Conservation (phyloP, 139 green algal species). For the Desmodesmus armatus region DNA sequence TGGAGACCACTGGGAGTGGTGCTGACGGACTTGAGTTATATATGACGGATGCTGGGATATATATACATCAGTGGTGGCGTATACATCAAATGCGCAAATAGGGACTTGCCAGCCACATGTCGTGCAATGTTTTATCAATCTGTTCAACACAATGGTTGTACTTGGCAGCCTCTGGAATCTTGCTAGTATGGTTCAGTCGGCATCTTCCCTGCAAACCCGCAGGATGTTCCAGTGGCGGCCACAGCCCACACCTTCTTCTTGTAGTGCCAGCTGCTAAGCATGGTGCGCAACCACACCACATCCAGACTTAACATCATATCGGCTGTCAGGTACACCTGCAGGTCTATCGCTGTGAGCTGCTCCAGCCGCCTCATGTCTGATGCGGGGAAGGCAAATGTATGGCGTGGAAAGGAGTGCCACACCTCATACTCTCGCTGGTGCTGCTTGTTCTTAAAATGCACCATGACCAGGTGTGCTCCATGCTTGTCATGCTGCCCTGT, state of each 20-base stretch:
- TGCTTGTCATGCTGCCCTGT: not conserved
- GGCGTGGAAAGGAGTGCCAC: constrained; percentile 29
- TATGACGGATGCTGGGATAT: no score
- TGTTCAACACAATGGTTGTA: no score
- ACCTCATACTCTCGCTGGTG: no score
- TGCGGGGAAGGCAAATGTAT: constrained; percentile 13
- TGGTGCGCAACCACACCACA: not conserved
- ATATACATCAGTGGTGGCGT: no score
- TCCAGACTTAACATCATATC: constrained; percentile 25
- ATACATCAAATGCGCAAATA: no score
- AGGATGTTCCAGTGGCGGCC: constrained; percentile 19
- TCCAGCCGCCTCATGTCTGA: constrained; percentile 10
- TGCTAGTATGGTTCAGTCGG: no score
- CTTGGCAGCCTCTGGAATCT: no score
- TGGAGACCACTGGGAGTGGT: no score
- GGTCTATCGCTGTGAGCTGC: constrained; percentile 4
- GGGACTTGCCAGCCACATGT: no score
- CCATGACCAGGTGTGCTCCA: constrained; percentile 10
- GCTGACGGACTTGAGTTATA: no score
- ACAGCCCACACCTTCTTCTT: constrained; percentile 11
- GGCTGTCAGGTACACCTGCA: not conserved
- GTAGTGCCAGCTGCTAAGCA: constrained; percentile 29
- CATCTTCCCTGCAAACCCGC: constrained; percentile 38
- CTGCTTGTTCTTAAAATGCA: no score
- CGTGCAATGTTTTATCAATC: no score